These are phyloP conservation scores for Hypoxylon subgilvum DNA, from an alignment of 495 filamentous ascomycete genomes.

Conservation along the genomic window DNA sequence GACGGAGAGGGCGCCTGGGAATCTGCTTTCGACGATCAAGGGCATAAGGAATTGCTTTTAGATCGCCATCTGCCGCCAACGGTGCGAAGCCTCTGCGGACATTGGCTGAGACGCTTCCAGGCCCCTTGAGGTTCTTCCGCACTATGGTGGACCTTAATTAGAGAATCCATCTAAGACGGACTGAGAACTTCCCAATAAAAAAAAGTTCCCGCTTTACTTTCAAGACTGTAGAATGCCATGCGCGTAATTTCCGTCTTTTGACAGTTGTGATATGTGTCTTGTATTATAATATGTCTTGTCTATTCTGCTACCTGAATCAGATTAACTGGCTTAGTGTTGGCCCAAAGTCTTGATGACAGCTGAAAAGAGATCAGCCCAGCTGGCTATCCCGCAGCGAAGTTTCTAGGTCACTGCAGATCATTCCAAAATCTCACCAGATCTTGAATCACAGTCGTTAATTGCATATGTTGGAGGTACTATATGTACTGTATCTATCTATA, in stretches of 20 bases:
- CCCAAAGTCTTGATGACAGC: too few species aligned
- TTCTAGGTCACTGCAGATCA: too few species aligned
- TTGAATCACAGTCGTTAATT: too few species aligned
- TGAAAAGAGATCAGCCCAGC: too few species aligned
- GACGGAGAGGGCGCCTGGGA: slow-evolving; percentile 50
- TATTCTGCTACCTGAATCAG: too few species aligned
- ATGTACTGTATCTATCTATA: too few species aligned
- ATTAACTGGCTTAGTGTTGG: too few species aligned
- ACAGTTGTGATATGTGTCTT: background rate
- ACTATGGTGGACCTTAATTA: slow-evolving; percentile 44
- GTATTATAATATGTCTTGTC: too few species aligned
- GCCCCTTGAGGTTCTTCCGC: slow-evolving; percentile 43
- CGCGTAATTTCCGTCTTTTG: slow-evolving; percentile 1
- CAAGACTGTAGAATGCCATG: slow-evolving; percentile 5
- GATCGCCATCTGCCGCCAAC: slow-evolving; percentile 42
- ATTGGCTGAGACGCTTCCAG: slow-evolving; percentile 44
- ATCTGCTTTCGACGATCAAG: slow-evolving; percentile 40
- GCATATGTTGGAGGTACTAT: too few species aligned
- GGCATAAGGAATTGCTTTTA: slow-evolving; percentile 41
- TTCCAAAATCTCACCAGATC: too few species aligned
- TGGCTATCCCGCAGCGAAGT: too few species aligned
- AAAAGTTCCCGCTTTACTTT: slow-evolving; percentile 35
- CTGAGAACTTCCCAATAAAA: slow-evolving; percentile 51
- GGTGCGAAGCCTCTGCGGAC: slow-evolving; percentile 41
- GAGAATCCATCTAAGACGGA: slow-evolving; percentile 45